Evolutionary conservation across 805 yeast species (phyloP), one percentile per base, ranked within the genome.

Genomic region (Wickerhamiella occidentalis): DNA sequence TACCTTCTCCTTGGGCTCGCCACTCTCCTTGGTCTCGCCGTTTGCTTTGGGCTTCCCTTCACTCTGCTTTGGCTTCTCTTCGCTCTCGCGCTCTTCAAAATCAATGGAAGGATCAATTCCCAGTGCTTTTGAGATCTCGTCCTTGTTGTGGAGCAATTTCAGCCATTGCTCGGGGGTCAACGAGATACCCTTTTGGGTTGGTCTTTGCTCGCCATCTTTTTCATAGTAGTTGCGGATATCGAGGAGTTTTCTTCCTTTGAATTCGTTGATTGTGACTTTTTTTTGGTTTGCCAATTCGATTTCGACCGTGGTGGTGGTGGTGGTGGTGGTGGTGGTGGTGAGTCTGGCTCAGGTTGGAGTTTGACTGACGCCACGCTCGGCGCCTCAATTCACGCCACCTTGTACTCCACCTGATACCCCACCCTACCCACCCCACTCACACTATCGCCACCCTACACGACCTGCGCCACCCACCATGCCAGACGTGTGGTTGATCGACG

Each of bases 221-320:
- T 52, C 48, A 63, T 85, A 88, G 66, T 71, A 86, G 62, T 88
- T 96, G 51, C 97, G 74, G 48, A 88, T 83, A 58, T 88, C 95
- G 12, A 90, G 77, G 55, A 87, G 67, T 29, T 75, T 75, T 50
- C 69, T 67, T 47, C 79, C 79, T 49, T 82, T 79, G 69, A 78
- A 88, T 55, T 74, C 75, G 51, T 86, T 73, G 15, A 90, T 86
- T 0, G 85, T 76, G 28, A 85, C 82, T 49, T 78, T 75, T 61
- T 85, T 86, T 58, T 72, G 79, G 56, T 70, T 71, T 3, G 80
- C 79, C 46, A 77, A 65, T 68, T 75, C 65, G 35, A 45, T 18
- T 15, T 37, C 43, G 6, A 45, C 38, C 38, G 15, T 33, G 9
- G 35, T 12, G 28, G 28, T n/a, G n/a, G n/a, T n/a, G n/a, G n/a